Base-by-base conservation (phyloP, 2,329 filamentous ascomycete species). In the Xylaria sp. region DNA sequence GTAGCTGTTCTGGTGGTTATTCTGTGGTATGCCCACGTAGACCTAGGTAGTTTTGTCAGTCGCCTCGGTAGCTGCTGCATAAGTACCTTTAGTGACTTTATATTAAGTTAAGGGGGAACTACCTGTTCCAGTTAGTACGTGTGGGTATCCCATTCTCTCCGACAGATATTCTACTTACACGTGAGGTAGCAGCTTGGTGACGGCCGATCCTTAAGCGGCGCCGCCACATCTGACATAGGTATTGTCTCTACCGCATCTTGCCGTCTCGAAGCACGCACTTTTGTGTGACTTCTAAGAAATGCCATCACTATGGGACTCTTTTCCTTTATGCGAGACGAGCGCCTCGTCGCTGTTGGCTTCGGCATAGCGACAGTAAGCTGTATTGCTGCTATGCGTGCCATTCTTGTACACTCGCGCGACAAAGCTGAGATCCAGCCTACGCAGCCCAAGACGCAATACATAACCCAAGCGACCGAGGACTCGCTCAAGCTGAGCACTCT, bases 381-480 rank as follows among this genome's bases (percentile, higher is more conserved):
- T 64, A 74, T 89, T 59, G 79, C 82, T 62, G 79, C 82, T 55
- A 85, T 92, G 75, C 82, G 83, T 65, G 75, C 81, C 38, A 80
- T 85, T 57, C 85, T 94, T 46, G 79, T 80, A 60, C 78, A 83
- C 57, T 86, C 89, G 68, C 84, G 87, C 67, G 81, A 87, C 69
- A 82, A 88, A 56, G 89, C 89, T 66, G 84, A 88, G 75, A 85
- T 95, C 71, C 87, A 86, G 63, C 84, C 86, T 37, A 73, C 80
- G 38, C 85, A 87, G 63, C 87, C 87, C 37, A 89, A 89, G 73
- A 86, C 89, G 53, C 86, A 89, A 68, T 91, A 91, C 73, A 90
- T 92, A 67, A 90, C 87, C 14, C 88, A 92, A 74, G 87, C 90
- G 23, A 91, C 89, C 2, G 90, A 93, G 71, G 89, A 92, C 72